These are phyloP conservation scores for Cercospora janseana DNA, from an alignment of 2,329 filamentous ascomycete species.

Conservation along the genomic window DNA sequence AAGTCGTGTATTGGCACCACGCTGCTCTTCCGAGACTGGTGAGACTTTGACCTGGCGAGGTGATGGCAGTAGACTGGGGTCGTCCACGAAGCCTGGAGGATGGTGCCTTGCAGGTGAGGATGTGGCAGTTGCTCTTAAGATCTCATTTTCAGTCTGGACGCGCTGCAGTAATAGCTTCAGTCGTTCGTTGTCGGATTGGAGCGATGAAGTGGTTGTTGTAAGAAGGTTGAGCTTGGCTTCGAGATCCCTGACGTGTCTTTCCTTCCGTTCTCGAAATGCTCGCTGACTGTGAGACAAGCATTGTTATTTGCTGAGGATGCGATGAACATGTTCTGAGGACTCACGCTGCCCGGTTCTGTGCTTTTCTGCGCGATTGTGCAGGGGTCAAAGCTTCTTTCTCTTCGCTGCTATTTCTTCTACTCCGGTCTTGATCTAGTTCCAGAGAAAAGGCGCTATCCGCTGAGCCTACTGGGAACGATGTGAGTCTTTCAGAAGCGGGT, in stretches of 20 bases:
- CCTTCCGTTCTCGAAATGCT: constrained; percentile 93
- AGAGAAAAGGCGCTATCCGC: constrained; percentile 45
- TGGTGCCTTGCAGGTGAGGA: constrained; percentile 46
- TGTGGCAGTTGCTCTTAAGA: constrained; percentile 74
- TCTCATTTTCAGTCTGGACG: constrained; percentile 86
- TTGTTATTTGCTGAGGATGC: background rate
- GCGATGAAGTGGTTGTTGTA: constrained; percentile 68
- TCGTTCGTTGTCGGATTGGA: constrained; percentile 80
- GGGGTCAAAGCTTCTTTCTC: constrained; percentile 49
- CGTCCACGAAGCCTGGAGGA: constrained; percentile 41
- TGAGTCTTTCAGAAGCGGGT: constrained; percentile 28
- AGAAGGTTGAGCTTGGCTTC: constrained; percentile 79
- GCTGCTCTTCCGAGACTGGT: constrained; percentile 21
- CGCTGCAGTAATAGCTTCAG: constrained; percentile 81
- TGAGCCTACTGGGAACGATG: constrained; percentile 38
- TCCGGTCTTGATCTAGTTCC: constrained; percentile 37
- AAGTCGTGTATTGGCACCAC: constrained; percentile 20
- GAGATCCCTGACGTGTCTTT: constrained; percentile 88
- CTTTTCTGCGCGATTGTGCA: constrained; percentile 60
- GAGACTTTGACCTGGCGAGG: constrained; percentile 22
- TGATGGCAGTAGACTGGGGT: constrained; percentile 28
- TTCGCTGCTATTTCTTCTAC: constrained; percentile 46
- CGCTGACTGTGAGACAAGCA: constrained; percentile 64
- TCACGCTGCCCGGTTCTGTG: constrained; percentile 71
- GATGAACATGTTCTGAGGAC: constrained; percentile 35